Evolutionary conservation across 2,329 filamentous ascomycete species (phyloP).

Genomic region (Alternaria consortialis): DNA sequence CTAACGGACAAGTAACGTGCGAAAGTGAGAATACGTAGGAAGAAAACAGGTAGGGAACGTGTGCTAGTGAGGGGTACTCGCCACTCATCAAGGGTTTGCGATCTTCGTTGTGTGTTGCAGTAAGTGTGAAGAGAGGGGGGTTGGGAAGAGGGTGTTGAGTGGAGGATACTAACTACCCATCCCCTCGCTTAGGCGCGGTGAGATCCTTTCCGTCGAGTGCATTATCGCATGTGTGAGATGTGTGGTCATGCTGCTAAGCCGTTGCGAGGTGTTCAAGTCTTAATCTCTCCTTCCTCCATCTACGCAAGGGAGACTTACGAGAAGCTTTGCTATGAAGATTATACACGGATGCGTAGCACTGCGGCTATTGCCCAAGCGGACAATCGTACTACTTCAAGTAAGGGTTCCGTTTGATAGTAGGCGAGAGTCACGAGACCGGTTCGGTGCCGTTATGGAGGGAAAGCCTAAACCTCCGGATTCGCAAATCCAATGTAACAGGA

Average conservation of each 20-base stretch:
- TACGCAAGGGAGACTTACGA: neutral
- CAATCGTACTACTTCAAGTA: neutral
- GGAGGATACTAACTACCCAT: neutral
- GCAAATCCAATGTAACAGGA: neutral
- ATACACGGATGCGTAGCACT: neutral
- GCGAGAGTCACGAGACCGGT: neutral
- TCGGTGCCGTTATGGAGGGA: neutral
- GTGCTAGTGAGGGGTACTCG: neutral
- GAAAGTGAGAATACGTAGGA: neutral
- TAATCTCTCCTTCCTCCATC: neutral
- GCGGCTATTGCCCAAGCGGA: neutral
- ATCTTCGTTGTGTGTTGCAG: neutral
- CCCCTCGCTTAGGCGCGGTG: neutral
- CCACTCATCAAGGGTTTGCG: neutral
- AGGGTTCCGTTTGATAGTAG: slow-evolving; percentile 1
- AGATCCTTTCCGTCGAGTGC: neutral
- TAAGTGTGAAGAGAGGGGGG: neutral
- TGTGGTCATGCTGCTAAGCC: neutral
- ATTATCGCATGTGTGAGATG: slow-evolving; percentile 7
- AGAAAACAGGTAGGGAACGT: neutral
- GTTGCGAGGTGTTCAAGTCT: neutral
- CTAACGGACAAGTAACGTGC: neutral
- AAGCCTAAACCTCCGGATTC: neutral
- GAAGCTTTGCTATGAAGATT: too few species aligned
- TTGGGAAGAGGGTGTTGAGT: neutral